Evolutionary conservation across 2,329 filamentous ascomycete species (phyloP), one percentile per base, ranked within the genome.

Genomic region (Pseudocercospora fijiensis): DNA sequence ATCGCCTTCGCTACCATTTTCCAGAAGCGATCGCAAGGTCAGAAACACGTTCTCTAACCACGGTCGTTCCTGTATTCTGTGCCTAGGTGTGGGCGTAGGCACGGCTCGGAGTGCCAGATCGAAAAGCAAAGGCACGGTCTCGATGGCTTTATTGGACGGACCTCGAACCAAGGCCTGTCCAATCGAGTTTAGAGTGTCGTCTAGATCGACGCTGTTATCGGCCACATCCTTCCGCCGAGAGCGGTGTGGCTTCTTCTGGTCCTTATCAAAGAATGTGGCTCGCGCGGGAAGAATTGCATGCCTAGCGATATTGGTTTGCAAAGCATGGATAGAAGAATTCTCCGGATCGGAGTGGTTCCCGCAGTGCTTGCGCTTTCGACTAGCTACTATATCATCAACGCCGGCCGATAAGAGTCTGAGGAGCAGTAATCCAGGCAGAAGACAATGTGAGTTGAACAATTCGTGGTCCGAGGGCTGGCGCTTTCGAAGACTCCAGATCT

Each of bases 11-110:
- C 65, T 58, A 20, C 60, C 10, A 22, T 61, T 30, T n/a, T 49
- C 26, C 41, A 71, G 28, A 55, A 76, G 79, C 56, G 77, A 73
- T 5, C 72, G 67, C 8, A 82, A 71, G 1, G 74, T 73, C 5
- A 71, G 61, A 55, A 81, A 78, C 8, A 78, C 69, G 11, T 73
- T 71, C 58, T 82, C 78, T 9, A 81, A 71, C 81, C 81, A 83
- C 3, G 80, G 76, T 43, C 71, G 73, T 64, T 82, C 80, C 7
- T 74, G 70, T 9, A 75, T 68, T 22, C 75, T 77, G 61, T 76
- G 75, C 60, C 76, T 78, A 8, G 78, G 76, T 3, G 77, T 80
- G 18, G 74, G 74, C 3, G 75, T 75, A 24, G 78, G 75, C 5
- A 76, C 77, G 28, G 75, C 77, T 37, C 78, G 76, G 8, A 82